Evolutionary conservation across 768 basidiomycete species (phyloP).

Genomic region (Polyporus arcularius): DNA sequence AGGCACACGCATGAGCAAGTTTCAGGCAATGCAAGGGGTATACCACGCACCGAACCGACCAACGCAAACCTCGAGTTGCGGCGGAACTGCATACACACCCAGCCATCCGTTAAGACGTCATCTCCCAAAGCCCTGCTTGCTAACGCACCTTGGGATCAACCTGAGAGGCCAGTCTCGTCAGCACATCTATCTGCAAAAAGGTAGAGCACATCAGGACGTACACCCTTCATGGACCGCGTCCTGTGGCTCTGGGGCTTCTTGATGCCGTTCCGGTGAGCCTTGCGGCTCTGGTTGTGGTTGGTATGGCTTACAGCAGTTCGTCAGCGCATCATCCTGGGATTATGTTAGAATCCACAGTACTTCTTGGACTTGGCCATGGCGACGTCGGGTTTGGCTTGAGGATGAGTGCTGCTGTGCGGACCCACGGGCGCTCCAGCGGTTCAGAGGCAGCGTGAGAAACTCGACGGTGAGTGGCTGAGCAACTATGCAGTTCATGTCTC

Average conservation of each 20-base stretch:
- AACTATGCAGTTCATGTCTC: constrained; percentile 29
- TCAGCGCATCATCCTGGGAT: background rate
- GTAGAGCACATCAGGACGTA: constrained; percentile 49
- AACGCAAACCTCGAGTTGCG: constrained; percentile 77
- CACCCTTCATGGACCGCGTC: constrained; percentile 86
- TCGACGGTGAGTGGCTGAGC: constrained; percentile 25
- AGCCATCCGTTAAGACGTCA: constrained; percentile 7
- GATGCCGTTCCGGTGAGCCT: constrained; percentile 98
- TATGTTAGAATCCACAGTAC: constrained; percentile 39
- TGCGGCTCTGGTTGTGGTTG: constrained; percentile 95
- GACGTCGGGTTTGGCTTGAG: constrained; percentile 29
- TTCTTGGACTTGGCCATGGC: constrained; percentile 99
- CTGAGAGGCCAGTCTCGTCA: constrained; percentile 36
- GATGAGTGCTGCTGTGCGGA: constrained; percentile 7
- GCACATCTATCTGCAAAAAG: background rate
- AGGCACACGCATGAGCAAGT: background rate
- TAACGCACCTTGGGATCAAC: constrained; percentile 74
- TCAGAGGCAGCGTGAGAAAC: constrained; percentile 13
- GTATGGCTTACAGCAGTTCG: constrained; percentile 58
- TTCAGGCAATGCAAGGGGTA: background rate
- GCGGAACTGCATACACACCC: constrained; percentile 62
- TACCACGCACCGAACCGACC: constrained; percentile 65
- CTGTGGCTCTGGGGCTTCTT: constrained; percentile 75
- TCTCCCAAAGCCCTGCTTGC: constrained; percentile 5
- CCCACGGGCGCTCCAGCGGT: constrained; percentile 1